Evolutionary conservation across 2,329 filamentous ascomycete genomes (phyloP), one percentile per base, ranked within the genome.

Genomic region (Colletotrichum magnum): DNA sequence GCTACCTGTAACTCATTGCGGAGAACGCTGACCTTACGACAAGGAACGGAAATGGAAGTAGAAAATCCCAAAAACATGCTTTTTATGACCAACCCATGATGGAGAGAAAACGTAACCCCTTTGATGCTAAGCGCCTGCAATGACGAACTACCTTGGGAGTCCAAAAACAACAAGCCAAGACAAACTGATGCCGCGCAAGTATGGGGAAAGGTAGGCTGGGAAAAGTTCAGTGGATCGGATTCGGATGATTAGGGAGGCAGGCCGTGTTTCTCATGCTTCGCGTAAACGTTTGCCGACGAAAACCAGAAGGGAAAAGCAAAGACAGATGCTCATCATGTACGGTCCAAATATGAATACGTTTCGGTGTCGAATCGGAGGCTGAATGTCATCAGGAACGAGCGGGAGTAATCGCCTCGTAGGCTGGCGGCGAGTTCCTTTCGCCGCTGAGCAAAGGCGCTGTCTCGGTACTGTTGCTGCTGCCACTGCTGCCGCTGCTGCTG

Each of bases 391-490:
- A 50, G 15, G n/a, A 21, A n/a, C 13, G 41, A 43, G 41, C 41
- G 41, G 41, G 41, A n/a, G 13, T 43, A n/a, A 43, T 43, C 18
- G 67, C 26, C 10, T 69, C 67, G 52, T 69, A 69, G 6, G 56
- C 63, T 16, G 51, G 43, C 45, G 57, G 6, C 5, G 36, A 43
- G 45, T 16, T 67, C 36, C 58, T 69, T 9, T 45, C 60, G 12
- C 60, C 26, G 6, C 60, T 24, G 6, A 71, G 48, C 18, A 71
- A 26, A 6, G 69, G 69, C 43, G 60, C 54, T 26, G 60, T 60
- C 43, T 71, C 65, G 4, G 15, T 39, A 0, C 41, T 26, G 15
- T 24, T 12, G 5, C 60, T 28, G n/a, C 63, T 36, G 53, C 53
- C 51, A 12, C 12, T 50, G 28, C 59, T 62, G 21, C 60, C 28